These are phyloP conservation scores for Xylariaceae sp. DNA, from an alignment of 2,329 filamentous ascomycete genomes.

Conservation along the genomic window DNA sequence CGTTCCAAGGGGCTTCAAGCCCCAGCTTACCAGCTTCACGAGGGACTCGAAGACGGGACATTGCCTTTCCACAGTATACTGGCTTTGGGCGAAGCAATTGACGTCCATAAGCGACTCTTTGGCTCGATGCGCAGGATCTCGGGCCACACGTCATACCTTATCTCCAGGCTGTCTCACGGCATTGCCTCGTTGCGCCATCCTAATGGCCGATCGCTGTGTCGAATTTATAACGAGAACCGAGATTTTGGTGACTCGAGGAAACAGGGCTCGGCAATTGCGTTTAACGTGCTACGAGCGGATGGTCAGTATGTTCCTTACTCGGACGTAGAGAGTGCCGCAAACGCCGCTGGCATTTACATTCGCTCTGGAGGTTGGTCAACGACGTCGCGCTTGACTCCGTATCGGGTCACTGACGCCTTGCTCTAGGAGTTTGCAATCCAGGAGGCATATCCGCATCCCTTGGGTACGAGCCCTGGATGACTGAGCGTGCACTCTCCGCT, in stretches of 20 bases:
- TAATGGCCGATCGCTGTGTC: conserved; percentile 48
- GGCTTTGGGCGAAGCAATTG: conserved; percentile 56
- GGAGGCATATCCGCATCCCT: conserved; percentile 43
- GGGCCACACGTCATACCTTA: conserved; percentile 51
- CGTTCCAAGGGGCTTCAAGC: conserved; percentile 43
- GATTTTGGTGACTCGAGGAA: conserved; percentile 46
- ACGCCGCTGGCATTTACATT: conserved; percentile 52
- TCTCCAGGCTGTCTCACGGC: conserved; percentile 42
- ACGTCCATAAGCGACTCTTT: conserved; percentile 51
- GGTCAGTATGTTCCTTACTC: conserved; percentile 52
- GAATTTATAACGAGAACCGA: conserved; percentile 50
- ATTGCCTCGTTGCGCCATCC: conserved; percentile 45
- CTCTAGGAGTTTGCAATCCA: conserved; percentile 42
- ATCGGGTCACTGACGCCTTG: neutral
- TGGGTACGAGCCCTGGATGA: conserved; percentile 49
- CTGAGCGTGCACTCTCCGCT: conserved; percentile 48
- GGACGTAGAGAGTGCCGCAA: conserved; percentile 55
- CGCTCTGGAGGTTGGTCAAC: conserved; percentile 46
- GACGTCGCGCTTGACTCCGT: neutral
- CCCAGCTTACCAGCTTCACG: conserved; percentile 45
- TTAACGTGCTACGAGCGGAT: conserved; percentile 53
- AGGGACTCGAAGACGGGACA: conserved; percentile 63
- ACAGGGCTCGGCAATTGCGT: conserved; percentile 60
- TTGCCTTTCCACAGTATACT: conserved; percentile 62
- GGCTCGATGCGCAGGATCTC: conserved; percentile 56